Evolutionary conservation across 192 early-diverging fungal species (phyloP), one percentile per base, ranked within the genome.

Genomic region (Obelidium mucronatum): DNA sequence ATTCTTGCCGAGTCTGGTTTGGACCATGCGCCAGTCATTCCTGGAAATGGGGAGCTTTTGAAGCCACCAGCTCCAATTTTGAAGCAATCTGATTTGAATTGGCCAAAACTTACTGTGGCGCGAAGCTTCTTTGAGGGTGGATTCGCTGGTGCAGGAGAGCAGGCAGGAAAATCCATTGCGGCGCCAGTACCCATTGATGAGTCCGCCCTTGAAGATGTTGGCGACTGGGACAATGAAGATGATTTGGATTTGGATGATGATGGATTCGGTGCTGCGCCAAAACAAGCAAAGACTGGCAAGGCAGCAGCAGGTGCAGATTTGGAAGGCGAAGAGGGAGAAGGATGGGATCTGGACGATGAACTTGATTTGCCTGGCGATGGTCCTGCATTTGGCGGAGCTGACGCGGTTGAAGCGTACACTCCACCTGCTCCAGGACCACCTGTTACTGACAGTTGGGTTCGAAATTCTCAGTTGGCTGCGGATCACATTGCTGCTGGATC

Each of bases 401-500:
- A 83, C 1, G 78, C 87, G 0, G 77, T 79, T 6, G 83, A 84
- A 28, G 84, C 87, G 28, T 95, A 93, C 82, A 87, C 89, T 62
- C 81, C 93, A 2, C 95, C 96, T 11, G 86, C 90, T 48, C 83
- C 91, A 8, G 96, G 96, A 13, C 84, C 89, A 5, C 85, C 80
- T 71, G 89, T 95, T 73, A 84, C 81, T 13, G 91, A 92, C 15
- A 51, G 86, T 13, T 98, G 96, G 95, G 85, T 88, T 53, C 92
- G 92, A 67, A 96, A 93, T 83, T 97, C 96, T 3, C 82, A 83
- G 28, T 83, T 95, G 65, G 94, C 96, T 17, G 94, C 89, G 0
- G 96, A 99, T 81, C 96, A 97, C 77, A 90, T 97, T 78, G 95
- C 95, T 0, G 96, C 96, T 15, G 97, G 97, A 51, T 91, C 93